Conservation (phyloP, 1,284 basidiomycete species). For the Wolfiporia cocos region DNA sequence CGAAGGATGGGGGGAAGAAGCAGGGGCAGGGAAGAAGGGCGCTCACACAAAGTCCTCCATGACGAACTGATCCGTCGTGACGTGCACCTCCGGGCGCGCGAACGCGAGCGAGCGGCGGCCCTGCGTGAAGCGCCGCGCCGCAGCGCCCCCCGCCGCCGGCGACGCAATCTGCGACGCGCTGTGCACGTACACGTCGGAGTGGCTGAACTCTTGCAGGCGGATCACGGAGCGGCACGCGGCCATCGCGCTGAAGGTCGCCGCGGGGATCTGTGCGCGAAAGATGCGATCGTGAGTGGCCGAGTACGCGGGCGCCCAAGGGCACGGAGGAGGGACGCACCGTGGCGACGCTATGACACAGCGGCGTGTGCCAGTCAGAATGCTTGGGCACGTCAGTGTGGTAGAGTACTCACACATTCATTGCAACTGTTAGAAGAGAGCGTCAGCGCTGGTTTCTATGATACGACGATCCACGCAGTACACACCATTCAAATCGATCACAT, state of each 20-base stretch:
- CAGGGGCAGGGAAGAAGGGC: neutral
- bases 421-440: constrained; percentile 27
- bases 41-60: constrained; percentile 31
- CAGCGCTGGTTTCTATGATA: constrained; percentile 2
- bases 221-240: constrained; percentile 64
- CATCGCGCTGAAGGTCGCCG: constrained; percentile 37
- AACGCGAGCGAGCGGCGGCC: constrained; percentile 11
- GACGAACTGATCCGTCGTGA: constrained; percentile 56
- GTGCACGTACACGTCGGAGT: constrained; percentile 43
- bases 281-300: too few species aligned
- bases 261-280: too few species aligned
- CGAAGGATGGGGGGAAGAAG: too few species aligned
- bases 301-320: neutral
- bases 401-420: constrained; percentile 59
- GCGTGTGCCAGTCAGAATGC: neutral
- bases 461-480: constrained; percentile 19
- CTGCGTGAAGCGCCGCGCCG: constrained; percentile 11
- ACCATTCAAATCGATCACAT: constrained; percentile 56
- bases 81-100: constrained; percentile 47
- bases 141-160: constrained; percentile 10
- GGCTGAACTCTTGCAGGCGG: constrained; percentile 47
- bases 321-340: constrained; percentile 18
- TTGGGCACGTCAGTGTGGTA: neutral
- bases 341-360: constrained; percentile 18
- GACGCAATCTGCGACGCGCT: constrained; percentile 34